Percentiles rank a stretch among this genome's conserved stretches.
Evolutionary conservation across 805 yeast species (phyloP).

Genomic region (Schwanniomyces occidentalis): DNA sequence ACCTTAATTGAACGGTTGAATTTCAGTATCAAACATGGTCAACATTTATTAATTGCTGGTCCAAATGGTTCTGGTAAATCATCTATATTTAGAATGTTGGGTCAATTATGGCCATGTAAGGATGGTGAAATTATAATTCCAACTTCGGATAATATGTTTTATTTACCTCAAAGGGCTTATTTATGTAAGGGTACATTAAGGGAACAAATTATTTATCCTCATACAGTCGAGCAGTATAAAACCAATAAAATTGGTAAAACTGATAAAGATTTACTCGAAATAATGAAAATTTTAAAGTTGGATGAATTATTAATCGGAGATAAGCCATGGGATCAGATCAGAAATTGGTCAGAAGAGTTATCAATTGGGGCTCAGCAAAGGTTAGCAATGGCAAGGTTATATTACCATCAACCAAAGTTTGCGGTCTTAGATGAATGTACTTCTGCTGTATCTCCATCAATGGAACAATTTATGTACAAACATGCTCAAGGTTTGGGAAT

Average conservation of each 20-base stretch:
- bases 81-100: slow-evolving; percentile 83
- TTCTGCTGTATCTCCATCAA: slow-evolving; percentile 86
- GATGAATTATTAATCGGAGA: slow-evolving; percentile 49
- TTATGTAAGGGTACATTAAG: slow-evolving; percentile 76
- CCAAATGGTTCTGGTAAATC: slow-evolving; percentile 98
- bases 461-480: slow-evolving; percentile 86
- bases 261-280: slow-evolving; percentile 52
- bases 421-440: slow-evolving; percentile 97
- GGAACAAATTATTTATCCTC: slow-evolving; percentile 90
- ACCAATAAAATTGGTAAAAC: slow-evolving; percentile 29
- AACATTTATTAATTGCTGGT: slow-evolving; percentile 86
- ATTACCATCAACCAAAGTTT: slow-evolving; percentile 87
- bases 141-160: slow-evolving; percentile 66
- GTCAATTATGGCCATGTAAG: slow-evolving; percentile 89
- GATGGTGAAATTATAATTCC: slow-evolving; percentile 64
- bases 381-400: slow-evolving; percentile 88
- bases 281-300: slow-evolving; percentile 58
- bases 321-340: slow-evolving; percentile 60
- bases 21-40: slow-evolving; percentile 76
- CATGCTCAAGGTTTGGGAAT: slow-evolving; percentile 79
- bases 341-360: slow-evolving; percentile 87
- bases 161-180: slow-evolving; percentile 91
- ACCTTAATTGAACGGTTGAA: slow-evolving; percentile 63
- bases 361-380: slow-evolving; percentile 92
- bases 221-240: slow-evolving; percentile 59